Percentiles rank a stretch among this genome's conserved stretches.
Evolutionary conservation across 208 protist species (phyloP).

Genomic region (Acanthamoeba lenticulata): DNA sequence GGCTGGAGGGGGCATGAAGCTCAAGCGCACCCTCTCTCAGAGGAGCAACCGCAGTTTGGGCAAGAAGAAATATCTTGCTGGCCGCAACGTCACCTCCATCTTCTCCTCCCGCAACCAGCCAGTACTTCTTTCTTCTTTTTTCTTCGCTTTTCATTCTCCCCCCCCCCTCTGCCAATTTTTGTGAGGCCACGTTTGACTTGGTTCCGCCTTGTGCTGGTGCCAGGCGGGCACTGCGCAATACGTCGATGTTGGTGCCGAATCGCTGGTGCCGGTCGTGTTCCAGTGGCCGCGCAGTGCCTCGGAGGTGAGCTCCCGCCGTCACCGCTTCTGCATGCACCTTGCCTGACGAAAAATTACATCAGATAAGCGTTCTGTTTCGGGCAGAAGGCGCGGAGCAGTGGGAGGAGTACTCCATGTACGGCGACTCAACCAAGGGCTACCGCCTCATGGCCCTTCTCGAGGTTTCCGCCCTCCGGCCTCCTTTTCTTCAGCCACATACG

Average conservation of each 20-base stretch:
- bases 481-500: no score
- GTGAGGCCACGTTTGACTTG: background rate
- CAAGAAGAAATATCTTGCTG: background rate
- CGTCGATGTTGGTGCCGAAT: background rate
- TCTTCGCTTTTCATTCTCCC: background rate
- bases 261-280: background rate
- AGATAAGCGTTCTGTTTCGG: slow-evolving; percentile 37
- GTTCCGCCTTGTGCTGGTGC: background rate
- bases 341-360: background rate
- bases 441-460: slow-evolving; percentile 27
- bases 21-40: slow-evolving; percentile 1
- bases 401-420: slow-evolving; percentile 41
- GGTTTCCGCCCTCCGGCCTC: no score
- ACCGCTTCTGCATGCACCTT: background rate
- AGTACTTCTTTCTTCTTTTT: background rate
- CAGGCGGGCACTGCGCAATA: background rate
- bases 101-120: background rate
- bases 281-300: background rate
- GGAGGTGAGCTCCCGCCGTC: background rate
- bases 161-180: no score
- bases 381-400: background rate
- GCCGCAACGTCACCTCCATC: background rate
- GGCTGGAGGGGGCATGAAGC: background rate
- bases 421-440: background rate
- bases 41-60: background rate